phyloP scores from a whole-genome alignment of 1,284 basidiomycete genomes.

The Cryptococcus neoformans region DNA sequence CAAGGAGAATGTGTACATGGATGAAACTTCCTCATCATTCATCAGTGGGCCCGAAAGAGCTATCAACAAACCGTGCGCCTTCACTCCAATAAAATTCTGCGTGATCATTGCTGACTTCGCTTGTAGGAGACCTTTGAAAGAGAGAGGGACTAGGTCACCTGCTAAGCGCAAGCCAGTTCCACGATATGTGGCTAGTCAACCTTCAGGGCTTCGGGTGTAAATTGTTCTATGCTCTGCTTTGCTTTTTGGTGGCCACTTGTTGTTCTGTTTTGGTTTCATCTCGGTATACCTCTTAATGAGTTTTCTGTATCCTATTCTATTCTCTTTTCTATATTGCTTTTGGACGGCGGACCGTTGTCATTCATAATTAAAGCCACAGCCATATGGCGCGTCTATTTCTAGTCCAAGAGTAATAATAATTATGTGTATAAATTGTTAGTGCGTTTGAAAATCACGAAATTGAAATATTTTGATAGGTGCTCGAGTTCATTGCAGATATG shows the following conservation, averaged over 20 bases:
- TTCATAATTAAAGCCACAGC: not conserved
- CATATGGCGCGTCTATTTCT: not conserved
- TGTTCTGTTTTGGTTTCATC: not conserved
- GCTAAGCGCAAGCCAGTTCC: constrained; percentile 6
- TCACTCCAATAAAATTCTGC: too few relatives aligned
- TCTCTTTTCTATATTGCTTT: not conserved
- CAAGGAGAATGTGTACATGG: constrained; percentile 1
- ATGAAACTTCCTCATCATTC: not conserved
- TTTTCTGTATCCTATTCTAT: not conserved
- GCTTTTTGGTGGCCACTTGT: not conserved
- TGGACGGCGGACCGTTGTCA: not conserved
- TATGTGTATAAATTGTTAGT: not conserved
- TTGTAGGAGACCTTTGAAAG: not conserved
- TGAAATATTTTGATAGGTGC: too few relatives aligned
- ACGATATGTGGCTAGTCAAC: constrained; percentile 16
- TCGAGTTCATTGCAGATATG: too few relatives aligned
- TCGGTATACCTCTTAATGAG: not conserved
- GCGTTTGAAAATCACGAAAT: too few relatives aligned
- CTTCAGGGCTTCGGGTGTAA: constrained; percentile 10
- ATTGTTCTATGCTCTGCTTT: not conserved
- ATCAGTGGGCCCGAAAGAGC: constrained; percentile 3
- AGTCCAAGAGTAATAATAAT: not conserved
- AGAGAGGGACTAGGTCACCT: constrained; percentile 3
- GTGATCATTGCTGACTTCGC: not conserved
- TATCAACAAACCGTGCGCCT: constrained; percentile 1